Evolutionary conservation across 257 asterid species (phyloP), one percentile per base, ranked within the genome.

Genomic region (Fraxinus quadrangulata): DNA sequence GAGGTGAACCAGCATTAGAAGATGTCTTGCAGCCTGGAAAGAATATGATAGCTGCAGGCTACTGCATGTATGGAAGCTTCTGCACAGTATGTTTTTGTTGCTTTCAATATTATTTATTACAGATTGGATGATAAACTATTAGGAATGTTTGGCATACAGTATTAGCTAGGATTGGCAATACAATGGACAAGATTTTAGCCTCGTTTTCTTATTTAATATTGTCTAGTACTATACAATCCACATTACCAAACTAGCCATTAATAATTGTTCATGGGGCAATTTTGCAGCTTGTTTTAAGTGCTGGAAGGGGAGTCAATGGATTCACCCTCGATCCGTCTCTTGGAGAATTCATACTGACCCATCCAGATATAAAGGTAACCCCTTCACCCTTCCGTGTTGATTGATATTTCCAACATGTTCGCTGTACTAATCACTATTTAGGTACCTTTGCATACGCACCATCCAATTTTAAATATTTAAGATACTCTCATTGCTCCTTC

Each of bases 61-160:
- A 95, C 80, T 95, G 97, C 85, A 95, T 91, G 97, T 95, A 95
- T 37, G 99, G 99, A 75, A 95, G 99, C 86, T 95, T 98, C 73
- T 95, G 99, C 93, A 90, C 81, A 91, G 99, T 95, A 90, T 30
- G 26, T 47, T 59, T 70, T 68, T n/a, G 11, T 36, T 63, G 42
- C 19, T 74, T 39, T 71, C 66, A 36, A 13, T 37, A n/a, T 28
- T 14, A 5, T 4, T 14, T 30, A 11, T 74, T 51, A 45, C 24
- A 16, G 63, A 75, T 70, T 69, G 74, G 69, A 36, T 26, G 73
- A 75, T 63, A 37, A 77, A 63, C 17, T 33, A 31, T 31, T 61
- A 12, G 8, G 69, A 63, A 63, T 9, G 31, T 63, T 63, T 24
- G 34, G 34, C n/a, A 47, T 19, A 54, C 65, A 19, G 26, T 54